Percentiles rank a stretch among this genome's conserved stretches.
phyloP scores from a whole-genome alignment of 164 flowering plant genomes.

The Buxus sempervirens region DNA sequence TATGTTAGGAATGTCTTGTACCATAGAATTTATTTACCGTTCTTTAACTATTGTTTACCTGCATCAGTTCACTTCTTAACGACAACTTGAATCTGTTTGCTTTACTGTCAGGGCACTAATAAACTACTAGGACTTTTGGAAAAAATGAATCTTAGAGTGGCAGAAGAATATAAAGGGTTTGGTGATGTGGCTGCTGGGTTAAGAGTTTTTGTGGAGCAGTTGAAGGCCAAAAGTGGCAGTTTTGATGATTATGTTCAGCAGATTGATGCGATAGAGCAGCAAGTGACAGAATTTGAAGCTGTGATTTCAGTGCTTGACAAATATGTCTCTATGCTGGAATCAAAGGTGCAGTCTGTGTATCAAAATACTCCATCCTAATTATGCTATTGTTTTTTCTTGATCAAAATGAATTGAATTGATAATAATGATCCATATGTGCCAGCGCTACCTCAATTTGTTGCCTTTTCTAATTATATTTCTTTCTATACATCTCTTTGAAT shows the following conservation, averaged over 20 bases:
- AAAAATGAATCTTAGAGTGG: conserved; percentile 80
- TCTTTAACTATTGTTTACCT: neutral
- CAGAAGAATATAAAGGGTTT: conserved; percentile 71
- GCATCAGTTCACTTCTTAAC: neutral
- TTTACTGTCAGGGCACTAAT: conserved; percentile 57
- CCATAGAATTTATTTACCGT: neutral
- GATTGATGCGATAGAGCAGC: conserved; percentile 75
- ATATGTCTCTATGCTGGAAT: conserved; percentile 63
- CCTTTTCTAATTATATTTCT: too few species aligned
- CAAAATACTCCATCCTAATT: conserved; percentile 14
- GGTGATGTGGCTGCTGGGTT: conserved; percentile 90
- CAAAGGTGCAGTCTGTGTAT: conserved; percentile 41
- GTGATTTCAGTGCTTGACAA: conserved; percentile 73
- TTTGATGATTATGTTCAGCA: conserved; percentile 78
- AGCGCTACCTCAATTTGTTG: too few species aligned
- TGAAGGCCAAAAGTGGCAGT: conserved; percentile 63
- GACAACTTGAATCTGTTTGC: neutral
- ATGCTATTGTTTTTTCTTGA: neutral
- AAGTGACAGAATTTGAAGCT: conserved; percentile 83
- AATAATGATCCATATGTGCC: too few species aligned
- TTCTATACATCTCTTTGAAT: too few species aligned
- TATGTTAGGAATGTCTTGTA: neutral
- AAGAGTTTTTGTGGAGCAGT: conserved; percentile 85
- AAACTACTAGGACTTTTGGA: conserved; percentile 71
- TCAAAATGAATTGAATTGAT: neutral